Base-by-base conservation (phyloP, 345 rosid species). In the Mercurialis annua region DNA sequence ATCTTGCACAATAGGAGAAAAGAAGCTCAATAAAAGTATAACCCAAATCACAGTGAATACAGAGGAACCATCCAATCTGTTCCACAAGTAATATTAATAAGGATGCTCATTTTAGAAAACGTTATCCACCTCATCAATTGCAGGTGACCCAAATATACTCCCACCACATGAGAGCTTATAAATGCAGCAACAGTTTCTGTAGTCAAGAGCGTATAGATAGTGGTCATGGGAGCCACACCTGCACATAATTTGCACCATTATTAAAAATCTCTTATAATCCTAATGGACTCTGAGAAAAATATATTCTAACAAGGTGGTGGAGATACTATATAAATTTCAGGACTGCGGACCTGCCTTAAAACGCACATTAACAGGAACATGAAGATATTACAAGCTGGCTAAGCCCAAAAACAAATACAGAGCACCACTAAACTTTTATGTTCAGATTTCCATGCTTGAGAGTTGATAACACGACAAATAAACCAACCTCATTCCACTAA, bases 171-270 rank as follows among this genome's bases (percentile, higher is more conserved):
- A 71, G 79, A 89, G 84, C 78, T 60, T 84, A 76, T 81, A 87
- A 59, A 86, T 72, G 76, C 97, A 94, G 68, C 83, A 50, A 53
- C 73, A 81, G 55, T 73, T 86, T 77, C 49, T 83, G 76, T 89
- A 91, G 75, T 91, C 90, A 78, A 91, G 95, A 68, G 92, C 97
- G 76, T 94, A 94, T 58, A 94, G 75, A 77, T 78, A 84, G 65
- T 80, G 91, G 66, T 91, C 97, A 77, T 94, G 95, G 38, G 96
- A 91, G 49, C 99, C 97, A 67, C 97, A 94, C 98, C 98, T 90
- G 84, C 72, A 83, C 27, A 64, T 26, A 4, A n/a, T 23, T 55
- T 34, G 10, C 27, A 21, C 11, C 20, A 38, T 6, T 9, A 36
- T 56, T 27, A 64, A 34, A 51, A 51, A 23, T 4, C 14, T 46